A percentile compares a stretch with the other conserved stretches of the same genome.
Conservation (phyloP, 345 rosid species). For the Draba incana region DNA sequence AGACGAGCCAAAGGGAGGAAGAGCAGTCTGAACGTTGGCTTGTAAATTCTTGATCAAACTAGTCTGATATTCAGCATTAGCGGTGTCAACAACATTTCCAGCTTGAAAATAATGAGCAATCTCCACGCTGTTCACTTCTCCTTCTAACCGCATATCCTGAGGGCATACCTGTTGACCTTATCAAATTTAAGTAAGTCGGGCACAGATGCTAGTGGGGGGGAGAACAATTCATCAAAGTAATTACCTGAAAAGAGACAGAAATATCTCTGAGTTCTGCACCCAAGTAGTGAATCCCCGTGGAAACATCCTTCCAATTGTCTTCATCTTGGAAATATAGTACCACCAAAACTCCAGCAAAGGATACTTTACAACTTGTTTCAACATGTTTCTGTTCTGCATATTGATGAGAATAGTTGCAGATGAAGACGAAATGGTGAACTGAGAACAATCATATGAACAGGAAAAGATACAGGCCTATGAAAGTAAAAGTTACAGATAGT, state of each 20-base stretch:
- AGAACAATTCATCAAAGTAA: slow-evolving; percentile 35
- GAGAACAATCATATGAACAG: slow-evolving; percentile 23
- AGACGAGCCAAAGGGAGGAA: slow-evolving; percentile 57
- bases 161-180: slow-evolving; percentile 75
- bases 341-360: slow-evolving; percentile 69
- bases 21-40: slow-evolving; percentile 59
- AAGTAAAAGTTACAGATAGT: slow-evolving; percentile 10
- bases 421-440: slow-evolving; percentile 6
- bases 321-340: slow-evolving; percentile 72
- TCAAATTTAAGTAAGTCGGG: slow-evolving; percentile 31
- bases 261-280: slow-evolving; percentile 70
- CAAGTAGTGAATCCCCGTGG: slow-evolving; percentile 57
- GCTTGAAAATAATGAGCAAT: slow-evolving; percentile 55
- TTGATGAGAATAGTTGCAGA: slow-evolving; percentile 30
- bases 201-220: slow-evolving; percentile 28
- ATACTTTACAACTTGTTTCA: slow-evolving; percentile 67
- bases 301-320: slow-evolving; percentile 42
- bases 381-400: slow-evolving; percentile 80
- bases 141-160: slow-evolving; percentile 68
- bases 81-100: slow-evolving; percentile 38
- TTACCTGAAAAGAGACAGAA: slow-evolving; percentile 73
- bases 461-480: slow-evolving; percentile 18
- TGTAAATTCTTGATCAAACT: slow-evolving; percentile 57
- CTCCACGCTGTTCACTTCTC: slow-evolving; percentile 64
- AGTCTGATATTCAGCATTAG: slow-evolving; percentile 39